Conservation (phyloP, 2,329 filamentous ascomycete genomes). For the Aureobasidium sp. region DNA sequence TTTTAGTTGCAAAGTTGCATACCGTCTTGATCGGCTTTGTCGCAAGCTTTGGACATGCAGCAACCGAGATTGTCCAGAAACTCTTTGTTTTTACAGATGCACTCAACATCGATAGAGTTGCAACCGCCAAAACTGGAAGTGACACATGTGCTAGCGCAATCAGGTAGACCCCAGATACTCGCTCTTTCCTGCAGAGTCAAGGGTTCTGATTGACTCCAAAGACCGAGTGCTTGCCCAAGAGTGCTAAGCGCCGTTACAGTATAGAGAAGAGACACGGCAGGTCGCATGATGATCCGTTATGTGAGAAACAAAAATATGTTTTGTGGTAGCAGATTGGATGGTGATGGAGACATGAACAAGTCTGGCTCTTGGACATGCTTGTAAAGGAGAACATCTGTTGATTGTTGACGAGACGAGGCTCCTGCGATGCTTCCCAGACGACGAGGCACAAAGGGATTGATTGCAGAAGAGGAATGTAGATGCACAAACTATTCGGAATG, state of each 20-base stretch:
- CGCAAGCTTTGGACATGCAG: constrained; percentile 34
- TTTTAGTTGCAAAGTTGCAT: not conserved
- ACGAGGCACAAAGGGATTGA: not conserved
- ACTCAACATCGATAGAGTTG: constrained; percentile 32
- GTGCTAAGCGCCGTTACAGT: not conserved
- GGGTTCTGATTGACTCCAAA: not conserved
- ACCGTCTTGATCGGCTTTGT: constrained; percentile 29
- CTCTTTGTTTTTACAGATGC: constrained; percentile 34
- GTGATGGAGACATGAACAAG: not conserved
- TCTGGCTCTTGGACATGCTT: not conserved
- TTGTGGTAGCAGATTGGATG: no score
- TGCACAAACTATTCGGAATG: not conserved
- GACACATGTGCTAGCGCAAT: constrained; percentile 30
- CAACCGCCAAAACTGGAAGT: constrained; percentile 33
- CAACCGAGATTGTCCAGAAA: constrained; percentile 34
- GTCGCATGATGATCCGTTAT: not conserved
- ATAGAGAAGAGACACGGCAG: not conserved
- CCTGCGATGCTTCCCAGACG: not conserved
- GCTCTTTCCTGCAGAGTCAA: not conserved
- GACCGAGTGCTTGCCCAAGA: not conserved
- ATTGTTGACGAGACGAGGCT: not conserved
- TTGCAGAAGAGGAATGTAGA: not conserved
- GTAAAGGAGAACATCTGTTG: not conserved
- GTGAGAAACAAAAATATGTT: no score
- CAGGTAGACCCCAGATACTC: constrained; percentile 23